Conservation (phyloP, 1,139 yeast species). For the Debaryomycetaceae sp. region DNA sequence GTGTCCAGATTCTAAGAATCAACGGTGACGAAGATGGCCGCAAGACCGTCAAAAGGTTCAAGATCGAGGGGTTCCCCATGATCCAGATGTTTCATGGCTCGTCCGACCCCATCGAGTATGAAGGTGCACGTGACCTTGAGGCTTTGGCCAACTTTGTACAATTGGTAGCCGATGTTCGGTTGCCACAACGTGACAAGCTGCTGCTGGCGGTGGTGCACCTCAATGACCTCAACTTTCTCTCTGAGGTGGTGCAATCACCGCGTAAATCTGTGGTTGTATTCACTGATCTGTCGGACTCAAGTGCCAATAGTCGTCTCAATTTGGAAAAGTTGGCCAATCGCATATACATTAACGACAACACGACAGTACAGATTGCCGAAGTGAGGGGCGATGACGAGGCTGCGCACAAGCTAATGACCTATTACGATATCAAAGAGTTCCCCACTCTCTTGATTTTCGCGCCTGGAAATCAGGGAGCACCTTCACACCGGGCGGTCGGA, state of each 20-base stretch:
- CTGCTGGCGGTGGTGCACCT: slow-evolving; percentile 20
- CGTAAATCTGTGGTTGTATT: slow-evolving; percentile 29
- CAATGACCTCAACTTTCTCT: slow-evolving; percentile 32
- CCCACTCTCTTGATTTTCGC: slow-evolving; percentile 55
- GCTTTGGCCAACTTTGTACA: slow-evolving; percentile 45
- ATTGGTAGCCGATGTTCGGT: slow-evolving; percentile 26
- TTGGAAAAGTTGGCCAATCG: slow-evolving; percentile 30
- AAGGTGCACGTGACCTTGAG: slow-evolving; percentile 45
- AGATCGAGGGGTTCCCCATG: slow-evolving; percentile 63
- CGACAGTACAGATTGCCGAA: slow-evolving; percentile 39
- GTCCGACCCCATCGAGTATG: slow-evolving; percentile 44
- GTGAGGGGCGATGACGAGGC: slow-evolving; percentile 44
- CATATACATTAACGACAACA: slow-evolving; percentile 24
- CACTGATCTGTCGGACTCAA: slow-evolving; percentile 35
- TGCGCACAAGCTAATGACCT: slow-evolving; percentile 36
- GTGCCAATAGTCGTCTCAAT: slow-evolving; percentile 24
- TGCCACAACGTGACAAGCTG: slow-evolving; percentile 15
- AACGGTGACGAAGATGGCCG: slow-evolving; percentile 65
- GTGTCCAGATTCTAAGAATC: slow-evolving; percentile 53
- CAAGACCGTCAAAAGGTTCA: slow-evolving; percentile 50
- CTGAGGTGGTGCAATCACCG: slow-evolving; percentile 21
- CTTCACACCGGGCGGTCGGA: too few relatives aligned
- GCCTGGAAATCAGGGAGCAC: too few relatives aligned
- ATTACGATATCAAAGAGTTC: slow-evolving; percentile 40
- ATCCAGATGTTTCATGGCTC: slow-evolving; percentile 52